Percentiles rank a stretch among this genome's conserved stretches.
These are phyloP conservation scores for Gloeophyllum trabeum DNA, from an alignment of 768 basidiomycete genomes.

Conservation along the genomic window DNA sequence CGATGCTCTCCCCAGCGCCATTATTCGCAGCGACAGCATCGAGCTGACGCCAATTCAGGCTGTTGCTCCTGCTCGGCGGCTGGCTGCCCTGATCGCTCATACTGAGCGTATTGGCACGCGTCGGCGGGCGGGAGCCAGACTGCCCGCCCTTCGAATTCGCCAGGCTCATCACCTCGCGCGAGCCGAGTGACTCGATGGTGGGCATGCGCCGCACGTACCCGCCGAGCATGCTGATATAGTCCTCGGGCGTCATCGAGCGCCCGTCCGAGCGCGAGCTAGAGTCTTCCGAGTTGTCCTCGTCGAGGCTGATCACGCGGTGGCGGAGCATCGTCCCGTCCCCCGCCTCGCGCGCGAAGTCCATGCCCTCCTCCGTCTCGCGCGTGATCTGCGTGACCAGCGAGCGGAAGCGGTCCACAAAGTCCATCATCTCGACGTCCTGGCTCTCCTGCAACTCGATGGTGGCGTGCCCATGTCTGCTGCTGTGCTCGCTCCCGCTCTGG, in stretches of 20 bases:
- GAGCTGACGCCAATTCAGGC: constrained; percentile 7
- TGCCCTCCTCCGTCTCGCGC: constrained; percentile 39
- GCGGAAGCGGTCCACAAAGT: constrained; percentile 40
- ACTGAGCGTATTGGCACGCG: constrained; percentile 16
- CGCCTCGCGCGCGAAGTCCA: constrained; percentile 20
- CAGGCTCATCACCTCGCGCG: constrained; percentile 35
- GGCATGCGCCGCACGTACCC: constrained; percentile 64
- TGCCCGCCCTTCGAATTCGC: constrained; percentile 5
- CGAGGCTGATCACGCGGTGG: background rate
- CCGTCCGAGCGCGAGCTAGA: background rate
- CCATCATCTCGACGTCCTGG: constrained; percentile 24
- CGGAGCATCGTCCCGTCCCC: background rate
- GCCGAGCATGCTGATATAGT: constrained; percentile 50
- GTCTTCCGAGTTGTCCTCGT: background rate
- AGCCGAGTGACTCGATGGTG: constrained; percentile 71
- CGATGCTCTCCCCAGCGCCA: too few species aligned
- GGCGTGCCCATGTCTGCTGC: too few species aligned
- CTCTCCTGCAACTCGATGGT: background rate
- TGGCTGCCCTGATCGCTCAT: constrained; percentile 9
- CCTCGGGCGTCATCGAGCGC: constrained; percentile 5
- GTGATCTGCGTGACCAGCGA: constrained; percentile 36
- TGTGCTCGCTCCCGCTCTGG: too few species aligned
- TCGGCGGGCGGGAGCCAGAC: constrained; percentile 14
- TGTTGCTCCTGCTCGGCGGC: constrained; percentile 14
- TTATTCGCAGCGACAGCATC: background rate